Conservation (phyloP, 148 eudicot species). For the Polygonum aviculare region DNA sequence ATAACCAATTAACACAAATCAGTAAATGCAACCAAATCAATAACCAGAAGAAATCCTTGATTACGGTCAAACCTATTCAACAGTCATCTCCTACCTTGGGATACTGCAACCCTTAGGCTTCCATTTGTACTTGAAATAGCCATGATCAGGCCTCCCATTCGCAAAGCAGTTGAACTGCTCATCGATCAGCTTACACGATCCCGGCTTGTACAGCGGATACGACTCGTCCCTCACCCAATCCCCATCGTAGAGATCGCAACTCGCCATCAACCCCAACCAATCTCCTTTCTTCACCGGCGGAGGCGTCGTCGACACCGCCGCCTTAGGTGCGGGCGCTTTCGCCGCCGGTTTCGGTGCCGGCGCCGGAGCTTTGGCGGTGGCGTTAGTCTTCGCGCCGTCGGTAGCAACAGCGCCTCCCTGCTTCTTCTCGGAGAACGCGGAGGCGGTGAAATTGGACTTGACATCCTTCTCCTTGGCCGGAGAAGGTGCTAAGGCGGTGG, state of each 20-base stretch:
- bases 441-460: slow-evolving; percentile 28
- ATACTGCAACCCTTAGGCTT: slow-evolving; percentile 12
- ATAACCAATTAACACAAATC: neutral
- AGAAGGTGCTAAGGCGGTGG: too few species aligned
- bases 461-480: slow-evolving; percentile 14
- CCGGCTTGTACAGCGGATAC: slow-evolving; percentile 16
- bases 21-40: neutral
- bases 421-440: slow-evolving; percentile 27
- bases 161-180: slow-evolving; percentile 14
- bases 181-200: slow-evolving; percentile 12
- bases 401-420: neutral
- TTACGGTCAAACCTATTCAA: neutral
- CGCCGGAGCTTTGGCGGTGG: neutral
- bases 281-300: slow-evolving; percentile 15
- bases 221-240: slow-evolving; percentile 18
- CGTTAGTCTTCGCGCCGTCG: slow-evolving; percentile 12
- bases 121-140: slow-evolving; percentile 14
- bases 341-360: neutral
- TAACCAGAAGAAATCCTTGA: slow-evolving; percentile 1
- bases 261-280: slow-evolving; percentile 34
- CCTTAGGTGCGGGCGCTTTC: neutral
- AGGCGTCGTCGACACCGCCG: neutral
- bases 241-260: slow-evolving; percentile 47
- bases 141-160: slow-evolving; percentile 17
- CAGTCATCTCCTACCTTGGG: slow-evolving; percentile 12